Conservation (phyloP, 225 moss, liverwort and hornwort species). For the Bryum argenteum region DNA sequence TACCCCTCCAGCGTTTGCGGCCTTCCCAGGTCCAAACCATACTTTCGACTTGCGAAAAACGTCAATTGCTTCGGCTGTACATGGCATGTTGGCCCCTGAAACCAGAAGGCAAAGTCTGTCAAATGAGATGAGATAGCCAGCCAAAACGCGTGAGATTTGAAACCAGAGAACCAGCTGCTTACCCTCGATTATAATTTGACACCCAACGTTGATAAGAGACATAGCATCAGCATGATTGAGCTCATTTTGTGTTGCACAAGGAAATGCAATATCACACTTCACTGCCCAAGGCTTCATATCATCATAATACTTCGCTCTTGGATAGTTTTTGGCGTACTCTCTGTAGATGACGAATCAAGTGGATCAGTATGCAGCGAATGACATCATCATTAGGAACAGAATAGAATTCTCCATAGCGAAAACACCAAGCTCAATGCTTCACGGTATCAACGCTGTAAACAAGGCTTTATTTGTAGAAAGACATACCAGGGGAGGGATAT, state of each 20-base stretch:
- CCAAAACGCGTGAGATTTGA: too few relatives aligned
- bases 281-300: slow-evolving; percentile 99
- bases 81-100: slow-evolving; percentile 98
- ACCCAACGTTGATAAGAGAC: slow-evolving; percentile 91
- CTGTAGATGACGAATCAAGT: slow-evolving; percentile 32
- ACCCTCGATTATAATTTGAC: slow-evolving; percentile 72
- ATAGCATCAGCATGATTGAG: slow-evolving; percentile 98
- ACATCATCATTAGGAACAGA: neutral
- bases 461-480: neutral
- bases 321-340: slow-evolving; percentile 75
- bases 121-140: slow-evolving; percentile 29
- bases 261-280: slow-evolving; percentile 95
- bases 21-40: slow-evolving; percentile 96
- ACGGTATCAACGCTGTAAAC: neutral
- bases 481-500: neutral
- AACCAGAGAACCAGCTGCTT: slow-evolving; percentile 9
- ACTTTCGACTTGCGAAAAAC: slow-evolving; percentile 96
- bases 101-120: slow-evolving; percentile 35
- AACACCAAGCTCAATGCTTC: neutral
- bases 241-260: slow-evolving; percentile 98
- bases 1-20: slow-evolving; percentile 99
- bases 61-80: slow-evolving; percentile 91
- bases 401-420: neutral
- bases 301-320: slow-evolving; percentile 84
- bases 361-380: slow-evolving; percentile 29